These are phyloP conservation scores for Starmerella apis DNA, from an alignment of 805 yeast species.

Conservation along the genomic window DNA sequence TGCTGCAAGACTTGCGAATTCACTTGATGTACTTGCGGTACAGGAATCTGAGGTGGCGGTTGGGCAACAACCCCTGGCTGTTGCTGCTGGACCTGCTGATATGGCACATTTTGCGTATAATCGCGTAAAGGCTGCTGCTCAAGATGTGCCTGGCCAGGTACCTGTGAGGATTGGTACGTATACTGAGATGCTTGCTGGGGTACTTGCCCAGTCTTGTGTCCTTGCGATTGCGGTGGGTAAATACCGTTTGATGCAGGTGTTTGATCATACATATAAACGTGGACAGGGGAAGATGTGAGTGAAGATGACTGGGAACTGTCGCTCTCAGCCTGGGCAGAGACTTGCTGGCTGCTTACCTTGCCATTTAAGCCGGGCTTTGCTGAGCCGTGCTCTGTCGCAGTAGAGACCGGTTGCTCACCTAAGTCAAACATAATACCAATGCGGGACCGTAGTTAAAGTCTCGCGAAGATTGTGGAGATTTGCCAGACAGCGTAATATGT, in stretches of 20 bases:
- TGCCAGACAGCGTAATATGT: background rate
- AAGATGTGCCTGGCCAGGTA: background rate
- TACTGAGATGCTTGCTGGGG: conserved; percentile 3
- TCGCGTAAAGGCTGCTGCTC: background rate
- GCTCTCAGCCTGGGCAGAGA: background rate
- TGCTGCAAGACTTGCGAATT: background rate
- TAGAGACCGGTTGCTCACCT: background rate
- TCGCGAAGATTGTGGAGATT: background rate
- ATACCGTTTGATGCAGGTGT: background rate
- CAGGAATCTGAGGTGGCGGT: background rate
- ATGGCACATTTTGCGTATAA: background rate
- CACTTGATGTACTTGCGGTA: background rate
- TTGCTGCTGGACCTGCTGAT: background rate
- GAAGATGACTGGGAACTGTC: conserved; percentile 4
- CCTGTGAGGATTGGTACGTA: background rate
- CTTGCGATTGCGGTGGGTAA: background rate
- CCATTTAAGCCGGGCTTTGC: background rate
- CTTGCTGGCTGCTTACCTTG: background rate
- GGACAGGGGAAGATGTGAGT: background rate
- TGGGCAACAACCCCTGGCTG: background rate
- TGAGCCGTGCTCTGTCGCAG: background rate
- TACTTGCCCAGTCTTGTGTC: background rate
- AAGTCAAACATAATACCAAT: background rate
- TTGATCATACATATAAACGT: background rate
- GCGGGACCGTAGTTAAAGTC: background rate